Percentiles rank a stretch among this genome's conserved stretches.
Conservation (phyloP, 805 yeast species). For the Ogataea dorogensis region DNA sequence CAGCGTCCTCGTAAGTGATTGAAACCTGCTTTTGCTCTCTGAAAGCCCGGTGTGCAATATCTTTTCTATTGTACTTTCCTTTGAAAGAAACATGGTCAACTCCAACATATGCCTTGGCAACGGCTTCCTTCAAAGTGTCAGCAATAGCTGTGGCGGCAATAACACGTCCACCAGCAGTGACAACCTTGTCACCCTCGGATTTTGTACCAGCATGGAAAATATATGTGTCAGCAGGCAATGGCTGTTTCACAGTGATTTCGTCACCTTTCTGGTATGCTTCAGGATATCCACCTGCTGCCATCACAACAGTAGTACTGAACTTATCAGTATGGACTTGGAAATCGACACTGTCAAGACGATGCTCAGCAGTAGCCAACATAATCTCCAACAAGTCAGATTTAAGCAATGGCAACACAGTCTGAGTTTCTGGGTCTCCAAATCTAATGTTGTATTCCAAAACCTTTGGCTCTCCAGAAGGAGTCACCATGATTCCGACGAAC, state of each 20-base stretch:
- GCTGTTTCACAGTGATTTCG: constrained; percentile 56
- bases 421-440: constrained; percentile 99
- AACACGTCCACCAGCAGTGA: constrained; percentile 95
- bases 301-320: constrained; percentile 87
- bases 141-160: constrained; percentile 92
- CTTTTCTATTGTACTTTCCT: constrained; percentile 81
- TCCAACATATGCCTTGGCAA: constrained; percentile 81
- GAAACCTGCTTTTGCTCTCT: constrained; percentile 44
- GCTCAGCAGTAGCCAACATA: constrained; percentile 91
- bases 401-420: constrained; percentile 87
- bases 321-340: constrained; percentile 52
- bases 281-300: constrained; percentile 98
- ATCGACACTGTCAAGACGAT: constrained; percentile 80
- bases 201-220: constrained; percentile 98
- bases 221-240: constrained; percentile 55
- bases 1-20: constrained; percentile 91
- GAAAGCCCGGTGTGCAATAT: constrained; percentile 96
- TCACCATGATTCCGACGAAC: constrained; percentile 92
- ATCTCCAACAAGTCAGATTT: constrained; percentile 92
- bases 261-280: constrained; percentile 84
- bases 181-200: constrained; percentile 52
- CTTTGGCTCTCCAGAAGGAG: constrained; percentile 79
- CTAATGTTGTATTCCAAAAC: constrained; percentile 96
- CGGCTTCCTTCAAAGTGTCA: constrained; percentile 71
- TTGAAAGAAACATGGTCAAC: constrained; percentile 71